A percentile compares a stretch with the other conserved stretches of the same genome.
Conservation (phyloP, 768 basidiomycete species). For the Coprinopsis cinerea region DNA sequence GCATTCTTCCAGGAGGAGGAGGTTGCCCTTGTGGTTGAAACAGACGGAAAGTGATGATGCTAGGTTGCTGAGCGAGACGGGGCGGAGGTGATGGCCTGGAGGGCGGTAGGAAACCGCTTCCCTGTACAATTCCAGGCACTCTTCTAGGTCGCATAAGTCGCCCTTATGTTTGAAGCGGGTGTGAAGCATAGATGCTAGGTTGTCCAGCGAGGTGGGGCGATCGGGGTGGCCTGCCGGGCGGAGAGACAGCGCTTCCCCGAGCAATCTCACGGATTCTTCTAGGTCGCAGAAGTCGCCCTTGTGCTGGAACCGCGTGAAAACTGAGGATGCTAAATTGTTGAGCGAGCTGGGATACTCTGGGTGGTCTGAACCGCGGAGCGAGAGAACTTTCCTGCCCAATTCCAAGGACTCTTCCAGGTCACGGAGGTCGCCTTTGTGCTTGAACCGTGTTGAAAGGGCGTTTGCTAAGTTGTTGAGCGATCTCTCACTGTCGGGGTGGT, state of each 20-base stretch:
- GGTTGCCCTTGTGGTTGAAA: neutral
- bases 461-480: neutral
- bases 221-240: neutral
- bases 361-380: neutral
- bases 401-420: neutral
- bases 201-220: neutral
- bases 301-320: neutral
- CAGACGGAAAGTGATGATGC: too few relatives aligned
- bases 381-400: neutral
- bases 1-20: conserved; percentile 10
- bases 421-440: neutral
- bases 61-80: neutral
- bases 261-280: neutral
- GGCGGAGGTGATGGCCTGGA: neutral
- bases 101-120: neutral
- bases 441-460: neutral
- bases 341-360: neutral
- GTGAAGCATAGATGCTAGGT: neutral
- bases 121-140: neutral
- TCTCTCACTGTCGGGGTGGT: neutral
- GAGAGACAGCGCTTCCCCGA: neutral
- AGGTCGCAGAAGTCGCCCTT: neutral
- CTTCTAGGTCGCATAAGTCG: neutral
- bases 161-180: neutral
- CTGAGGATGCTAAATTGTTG: too few relatives aligned